Evolutionary conservation across 2,329 filamentous ascomycete species (phyloP).

Genomic region (Calcarisporium arbuscula): DNA sequence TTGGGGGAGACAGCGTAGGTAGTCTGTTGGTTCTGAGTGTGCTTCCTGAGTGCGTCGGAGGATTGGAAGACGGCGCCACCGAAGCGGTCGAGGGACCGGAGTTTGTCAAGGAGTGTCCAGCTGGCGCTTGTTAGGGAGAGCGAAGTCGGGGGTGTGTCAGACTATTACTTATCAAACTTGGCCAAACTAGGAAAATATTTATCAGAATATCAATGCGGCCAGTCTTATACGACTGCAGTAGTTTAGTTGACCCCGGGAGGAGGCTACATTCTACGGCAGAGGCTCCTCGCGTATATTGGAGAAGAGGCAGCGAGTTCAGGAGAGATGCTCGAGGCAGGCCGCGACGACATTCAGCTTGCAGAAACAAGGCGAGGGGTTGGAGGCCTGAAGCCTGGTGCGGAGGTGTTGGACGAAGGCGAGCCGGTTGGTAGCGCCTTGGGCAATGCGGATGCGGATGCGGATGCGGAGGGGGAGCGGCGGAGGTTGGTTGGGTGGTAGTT

Average conservation of each 20-base stretch:
- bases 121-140: conserved; percentile 9
- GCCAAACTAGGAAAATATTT: neutral
- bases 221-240: no score
- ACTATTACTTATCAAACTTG: no score
- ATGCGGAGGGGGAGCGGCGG: conserved; percentile 25
- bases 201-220: no score
- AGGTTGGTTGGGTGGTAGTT: conserved; percentile 25
- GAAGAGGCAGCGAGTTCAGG: conserved; percentile 28
- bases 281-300: no score
- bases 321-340: conserved; percentile 20
- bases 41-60: conserved; percentile 28
- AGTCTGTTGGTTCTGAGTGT: conserved; percentile 12
- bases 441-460: conserved; percentile 26
- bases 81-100: conserved; percentile 19
- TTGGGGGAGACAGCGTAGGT: no score
- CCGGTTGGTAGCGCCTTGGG: conserved; percentile 22
- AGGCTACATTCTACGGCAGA: no score
- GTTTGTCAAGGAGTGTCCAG: conserved; percentile 6
- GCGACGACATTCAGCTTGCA: conserved; percentile 13
- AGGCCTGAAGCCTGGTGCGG: conserved; percentile 16
- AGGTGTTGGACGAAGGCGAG: conserved; percentile 26
- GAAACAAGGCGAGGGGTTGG: conserved; percentile 18
- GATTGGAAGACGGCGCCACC: conserved; percentile 30
- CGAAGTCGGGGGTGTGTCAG: no score
- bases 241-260: no score